These are phyloP conservation scores for Malassezia vespertilionis DNA, from an alignment of 1,284 basidiomycete genomes.

Conservation along the genomic window DNA sequence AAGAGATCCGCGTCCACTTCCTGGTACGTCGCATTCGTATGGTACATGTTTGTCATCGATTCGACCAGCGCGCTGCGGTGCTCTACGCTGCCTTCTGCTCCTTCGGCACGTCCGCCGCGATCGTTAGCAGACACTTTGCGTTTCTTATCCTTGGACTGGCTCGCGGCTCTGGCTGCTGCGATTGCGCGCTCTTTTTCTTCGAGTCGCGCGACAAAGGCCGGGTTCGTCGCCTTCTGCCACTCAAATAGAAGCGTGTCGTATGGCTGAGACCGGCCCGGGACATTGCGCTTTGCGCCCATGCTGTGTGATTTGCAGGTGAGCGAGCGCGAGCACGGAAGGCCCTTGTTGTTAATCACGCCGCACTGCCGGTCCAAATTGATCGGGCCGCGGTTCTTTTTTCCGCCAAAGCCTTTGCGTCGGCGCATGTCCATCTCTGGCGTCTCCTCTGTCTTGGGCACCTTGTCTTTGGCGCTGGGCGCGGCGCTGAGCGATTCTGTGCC, in stretches of 20 bases:
- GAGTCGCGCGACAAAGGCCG: slow-evolving; percentile 77
- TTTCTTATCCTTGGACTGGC: slow-evolving; percentile 35
- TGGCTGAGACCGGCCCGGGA: slow-evolving; percentile 68
- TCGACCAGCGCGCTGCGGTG: slow-evolving; percentile 10
- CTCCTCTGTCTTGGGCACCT: background rate
- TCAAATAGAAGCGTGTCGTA: slow-evolving; percentile 73
- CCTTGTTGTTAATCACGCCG: slow-evolving; percentile 94
- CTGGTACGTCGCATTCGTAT: slow-evolving; percentile 26
- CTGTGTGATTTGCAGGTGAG: slow-evolving; percentile 96
- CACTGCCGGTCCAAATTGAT: slow-evolving; percentile 80
- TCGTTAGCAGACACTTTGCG: slow-evolving; percentile 18
- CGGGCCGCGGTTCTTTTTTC: slow-evolving; percentile 21
- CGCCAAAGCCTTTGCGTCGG: slow-evolving; percentile 23
- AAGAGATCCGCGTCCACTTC: slow-evolving; percentile 36
- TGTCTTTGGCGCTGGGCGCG: background rate
- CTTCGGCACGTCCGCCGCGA: slow-evolving; percentile 2
- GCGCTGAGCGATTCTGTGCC: background rate
- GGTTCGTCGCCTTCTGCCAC: slow-evolving; percentile 84
- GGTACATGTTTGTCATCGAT: slow-evolving; percentile 28
- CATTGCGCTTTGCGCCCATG: slow-evolving; percentile 89
- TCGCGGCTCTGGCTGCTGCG: slow-evolving; percentile 31
- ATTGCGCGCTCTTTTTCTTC: slow-evolving; percentile 54
- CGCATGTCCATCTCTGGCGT: slow-evolving; percentile 2
- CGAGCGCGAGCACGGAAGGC: slow-evolving; percentile 82
- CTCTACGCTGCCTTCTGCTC: background rate